phyloP scores from a whole-genome alignment of 441 rosid genomes.

The Aleurites moluccanus region DNA sequence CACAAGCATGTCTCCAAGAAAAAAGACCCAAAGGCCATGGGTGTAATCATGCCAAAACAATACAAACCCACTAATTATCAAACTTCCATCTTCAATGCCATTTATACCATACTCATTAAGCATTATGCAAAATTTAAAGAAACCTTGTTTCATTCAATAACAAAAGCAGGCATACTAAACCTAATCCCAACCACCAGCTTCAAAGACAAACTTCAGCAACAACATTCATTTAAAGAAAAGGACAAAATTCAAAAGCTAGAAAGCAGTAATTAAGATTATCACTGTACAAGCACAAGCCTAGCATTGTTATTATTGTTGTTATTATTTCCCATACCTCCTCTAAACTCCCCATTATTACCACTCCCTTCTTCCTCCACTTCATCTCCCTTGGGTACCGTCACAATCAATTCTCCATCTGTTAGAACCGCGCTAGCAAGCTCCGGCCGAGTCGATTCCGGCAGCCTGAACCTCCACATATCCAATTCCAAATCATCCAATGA shows the following conservation, averaged over 20 bases:
- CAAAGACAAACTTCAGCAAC: conserved; percentile 28
- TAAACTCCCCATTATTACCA: conserved; percentile 39
- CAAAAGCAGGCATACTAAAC: conserved; percentile 22
- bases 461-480: conserved; percentile 90
- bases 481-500: conserved; percentile 70
- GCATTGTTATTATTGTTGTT: conserved; percentile 29
- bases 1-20: neutral
- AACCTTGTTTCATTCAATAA: conserved; percentile 28
- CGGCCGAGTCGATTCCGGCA: conserved; percentile 84
- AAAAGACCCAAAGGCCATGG: neutral
- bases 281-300: conserved; percentile 90
- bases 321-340: conserved; percentile 70
- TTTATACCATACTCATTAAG: neutral
- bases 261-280: conserved; percentile 24
- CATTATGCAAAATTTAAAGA: conserved; percentile 18
- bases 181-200: conserved; percentile 23
- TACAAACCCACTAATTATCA: neutral
- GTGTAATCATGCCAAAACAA: conserved; percentile 1
- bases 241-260: conserved; percentile 14
- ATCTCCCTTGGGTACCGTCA: conserved; percentile 76
- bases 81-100: conserved; percentile 9
- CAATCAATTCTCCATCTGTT: conserved; percentile 67
- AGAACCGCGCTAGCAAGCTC: conserved; percentile 87
- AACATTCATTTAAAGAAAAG: conserved; percentile 25
- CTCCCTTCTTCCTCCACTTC: conserved; percentile 45